phyloP scores from a whole-genome alignment of 305 asterid genomes.

The Salvia sclarea region DNA sequence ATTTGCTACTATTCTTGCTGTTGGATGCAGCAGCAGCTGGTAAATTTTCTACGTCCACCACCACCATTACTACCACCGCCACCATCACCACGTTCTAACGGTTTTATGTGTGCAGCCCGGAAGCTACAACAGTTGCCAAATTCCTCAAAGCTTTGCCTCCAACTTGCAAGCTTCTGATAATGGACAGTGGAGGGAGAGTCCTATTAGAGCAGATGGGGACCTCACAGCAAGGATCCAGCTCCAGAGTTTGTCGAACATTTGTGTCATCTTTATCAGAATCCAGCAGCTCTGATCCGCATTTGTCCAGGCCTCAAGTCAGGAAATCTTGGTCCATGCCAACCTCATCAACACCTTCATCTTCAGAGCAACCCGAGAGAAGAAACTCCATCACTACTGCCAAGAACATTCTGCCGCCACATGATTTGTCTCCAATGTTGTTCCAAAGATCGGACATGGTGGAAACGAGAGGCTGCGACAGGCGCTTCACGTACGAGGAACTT shows the following conservation, averaged over 20 bases:
- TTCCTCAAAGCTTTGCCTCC: constrained; percentile 71
- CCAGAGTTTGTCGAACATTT: constrained; percentile 38
- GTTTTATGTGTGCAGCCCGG: constrained; percentile 44
- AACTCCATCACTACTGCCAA: constrained; percentile 23
- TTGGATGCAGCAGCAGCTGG: constrained; percentile 65
- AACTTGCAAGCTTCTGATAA: constrained; percentile 64
- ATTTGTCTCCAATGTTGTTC: constrained; percentile 37
- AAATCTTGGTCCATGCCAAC: constrained; percentile 65
- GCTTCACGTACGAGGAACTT: constrained; percentile 50
- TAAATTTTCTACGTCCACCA: constrained; percentile 31
- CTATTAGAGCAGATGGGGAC: constrained; percentile 59
- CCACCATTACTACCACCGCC: background rate
- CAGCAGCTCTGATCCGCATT: constrained; percentile 32
- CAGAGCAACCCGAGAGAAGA: constrained; percentile 35
- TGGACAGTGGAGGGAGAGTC: constrained; percentile 63
- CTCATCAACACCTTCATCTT: constrained; percentile 41
- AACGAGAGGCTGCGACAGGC: constrained; percentile 34
- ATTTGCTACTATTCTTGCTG: constrained; percentile 61
- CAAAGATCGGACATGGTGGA: constrained; percentile 46
- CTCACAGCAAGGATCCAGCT: constrained; percentile 64
- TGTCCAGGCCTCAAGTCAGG: constrained; percentile 34
- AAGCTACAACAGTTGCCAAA: constrained; percentile 41
- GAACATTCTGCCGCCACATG: constrained; percentile 32
- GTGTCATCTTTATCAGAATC: constrained; percentile 46
- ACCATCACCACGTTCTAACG: constrained; percentile 7